Conservation (phyloP, 805 yeast genomes). For the Starmerella ratchasimensis region DNA sequence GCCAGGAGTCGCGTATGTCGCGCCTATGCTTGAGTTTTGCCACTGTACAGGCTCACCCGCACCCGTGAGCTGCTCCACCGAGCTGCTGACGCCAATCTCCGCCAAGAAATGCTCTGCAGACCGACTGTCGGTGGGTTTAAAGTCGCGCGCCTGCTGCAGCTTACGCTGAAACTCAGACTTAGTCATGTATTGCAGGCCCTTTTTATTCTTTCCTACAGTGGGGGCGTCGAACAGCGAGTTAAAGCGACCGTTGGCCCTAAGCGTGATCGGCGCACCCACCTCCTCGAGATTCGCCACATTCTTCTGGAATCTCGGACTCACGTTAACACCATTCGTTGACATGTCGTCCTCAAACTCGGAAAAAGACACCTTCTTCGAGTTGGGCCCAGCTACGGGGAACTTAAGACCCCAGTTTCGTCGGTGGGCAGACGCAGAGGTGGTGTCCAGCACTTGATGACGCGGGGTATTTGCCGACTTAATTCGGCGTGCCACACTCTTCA, state of each 20-base stretch:
- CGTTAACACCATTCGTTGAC: slow-evolving; percentile 23
- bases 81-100: slow-evolving; percentile 2
- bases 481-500: slow-evolving; percentile 11
- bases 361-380: slow-evolving; percentile 20
- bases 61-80: not conserved
- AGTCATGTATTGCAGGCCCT: slow-evolving; percentile 17
- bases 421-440: slow-evolving; percentile 25
- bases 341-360: slow-evolving; percentile 21
- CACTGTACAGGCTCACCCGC: slow-evolving; percentile 6
- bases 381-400: slow-evolving; percentile 20
- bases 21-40: slow-evolving; percentile 20
- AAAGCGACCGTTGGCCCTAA: slow-evolving; percentile 14
- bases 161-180: slow-evolving; percentile 13
- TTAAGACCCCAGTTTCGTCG: slow-evolving; percentile 30
- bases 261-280: slow-evolving; percentile 20
- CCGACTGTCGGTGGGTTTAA: not conserved
- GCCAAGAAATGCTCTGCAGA: not conserved
- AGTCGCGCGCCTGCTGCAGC: slow-evolving; percentile 6
- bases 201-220: slow-evolving; percentile 2
- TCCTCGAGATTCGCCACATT: slow-evolving; percentile 23
- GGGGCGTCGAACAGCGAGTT: slow-evolving; percentile 13
- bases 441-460: slow-evolving; percentile 22
- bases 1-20: slow-evolving; percentile 24
- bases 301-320: slow-evolving; percentile 20
- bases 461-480: slow-evolving; percentile 20